phyloP scores from a whole-genome alignment of 495 filamentous ascomycete genomes.

The Lepidopterella palustris region DNA sequence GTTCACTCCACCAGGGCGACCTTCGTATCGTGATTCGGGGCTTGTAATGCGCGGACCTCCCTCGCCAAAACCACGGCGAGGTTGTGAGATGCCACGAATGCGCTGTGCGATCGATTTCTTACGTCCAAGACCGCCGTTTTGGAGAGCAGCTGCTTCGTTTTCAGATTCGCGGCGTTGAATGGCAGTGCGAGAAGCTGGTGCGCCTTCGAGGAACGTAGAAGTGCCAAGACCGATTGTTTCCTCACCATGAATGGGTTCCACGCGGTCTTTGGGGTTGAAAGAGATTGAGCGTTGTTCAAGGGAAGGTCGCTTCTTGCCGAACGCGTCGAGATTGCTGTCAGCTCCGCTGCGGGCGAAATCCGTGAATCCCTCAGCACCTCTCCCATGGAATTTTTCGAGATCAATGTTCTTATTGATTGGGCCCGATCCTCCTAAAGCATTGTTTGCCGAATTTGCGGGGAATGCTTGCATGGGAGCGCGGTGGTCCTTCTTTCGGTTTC shows the following conservation, averaged over 20 bases:
- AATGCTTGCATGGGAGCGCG: slow-evolving; percentile 96
- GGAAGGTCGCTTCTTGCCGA: slow-evolving; percentile 32
- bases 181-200: slow-evolving; percentile 76
- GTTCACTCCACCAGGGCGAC: slow-evolving; percentile 4
- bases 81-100: slow-evolving; percentile 38
- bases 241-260: slow-evolving; percentile 73
- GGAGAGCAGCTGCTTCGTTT: slow-evolving; percentile 38
- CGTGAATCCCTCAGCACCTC: slow-evolving; percentile 72
- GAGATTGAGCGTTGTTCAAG: slow-evolving; percentile 35
- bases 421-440: slow-evolving; percentile 80
- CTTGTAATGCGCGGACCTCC: slow-evolving; percentile 20
- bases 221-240: slow-evolving; percentile 82
- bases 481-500: slow-evolving; percentile 77
- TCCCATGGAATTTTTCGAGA: slow-evolving; percentile 74
- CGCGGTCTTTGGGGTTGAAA: slow-evolving; percentile 53
- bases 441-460: slow-evolving; percentile 84
- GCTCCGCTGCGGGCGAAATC: slow-evolving; percentile 55
- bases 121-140: slow-evolving; percentile 58
- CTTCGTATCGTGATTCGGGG: slow-evolving; percentile 32
- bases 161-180: slow-evolving; percentile 73
- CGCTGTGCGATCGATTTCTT: slow-evolving; percentile 89
- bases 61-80: slow-evolving; percentile 26
- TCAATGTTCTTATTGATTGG: slow-evolving; percentile 78
- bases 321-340: slow-evolving; percentile 1
- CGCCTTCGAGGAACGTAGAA: slow-evolving; percentile 92